phyloP scores from a whole-genome alignment of 768 basidiomycete species.

The Mycena leptocephala region DNA sequence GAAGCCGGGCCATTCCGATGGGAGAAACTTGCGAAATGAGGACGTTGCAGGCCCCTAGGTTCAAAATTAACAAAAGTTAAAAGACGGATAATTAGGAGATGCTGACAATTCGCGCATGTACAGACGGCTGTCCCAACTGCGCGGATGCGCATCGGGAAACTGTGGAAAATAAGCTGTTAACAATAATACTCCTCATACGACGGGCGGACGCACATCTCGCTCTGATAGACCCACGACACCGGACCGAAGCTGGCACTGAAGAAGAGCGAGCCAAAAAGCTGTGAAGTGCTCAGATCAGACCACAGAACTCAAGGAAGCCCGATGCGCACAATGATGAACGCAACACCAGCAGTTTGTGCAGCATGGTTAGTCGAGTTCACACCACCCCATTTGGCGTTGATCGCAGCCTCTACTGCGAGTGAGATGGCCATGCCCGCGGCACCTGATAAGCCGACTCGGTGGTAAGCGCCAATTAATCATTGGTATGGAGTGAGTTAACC shows the following conservation, averaged over 20 bases:
- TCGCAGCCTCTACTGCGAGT: conserved; percentile 65
- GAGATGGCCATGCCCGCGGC: conserved; percentile 58
- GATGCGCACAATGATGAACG: conserved; percentile 56
- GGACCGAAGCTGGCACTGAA: conserved; percentile 70
- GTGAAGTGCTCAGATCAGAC: conserved; percentile 64
- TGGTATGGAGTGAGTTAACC: neutral
- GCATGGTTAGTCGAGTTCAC: conserved; percentile 66
- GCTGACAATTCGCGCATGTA: conserved; percentile 36
- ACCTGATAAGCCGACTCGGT: neutral
- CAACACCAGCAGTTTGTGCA: conserved; percentile 60
- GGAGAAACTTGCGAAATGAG: conserved; percentile 37
- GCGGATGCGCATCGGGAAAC: conserved; percentile 70
- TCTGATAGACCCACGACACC: conserved; percentile 52
- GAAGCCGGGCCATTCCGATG: conserved; percentile 27
- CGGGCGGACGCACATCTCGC: conserved; percentile 28
- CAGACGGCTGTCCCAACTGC: conserved; percentile 48
- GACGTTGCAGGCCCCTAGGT: conserved; percentile 34
- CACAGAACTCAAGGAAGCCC: conserved; percentile 57
- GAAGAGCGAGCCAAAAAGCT: conserved; percentile 64
- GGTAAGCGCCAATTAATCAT: neutral
- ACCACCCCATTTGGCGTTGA: conserved; percentile 73
- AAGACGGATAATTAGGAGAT: neutral
- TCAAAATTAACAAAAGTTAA: neutral
- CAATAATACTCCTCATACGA: neutral
- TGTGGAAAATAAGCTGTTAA: conserved; percentile 53